Base-by-base conservation (phyloP, 495 filamentous ascomycete genomes). In the Aspergillus wentii region DNA sequence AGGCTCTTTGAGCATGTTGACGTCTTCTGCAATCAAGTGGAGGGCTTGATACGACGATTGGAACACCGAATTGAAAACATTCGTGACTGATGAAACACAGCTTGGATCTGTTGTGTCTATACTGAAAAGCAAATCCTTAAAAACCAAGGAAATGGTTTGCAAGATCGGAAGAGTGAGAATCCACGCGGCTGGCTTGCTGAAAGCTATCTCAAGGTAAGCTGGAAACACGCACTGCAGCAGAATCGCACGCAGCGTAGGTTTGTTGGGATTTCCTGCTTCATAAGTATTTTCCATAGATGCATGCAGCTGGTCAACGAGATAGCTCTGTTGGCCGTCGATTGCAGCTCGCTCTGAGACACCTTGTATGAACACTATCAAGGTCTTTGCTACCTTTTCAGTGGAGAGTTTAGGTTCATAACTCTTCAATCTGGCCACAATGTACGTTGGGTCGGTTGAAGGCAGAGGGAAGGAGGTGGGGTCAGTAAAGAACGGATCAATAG, bases 401-500 rank as follows among this genome's bases (percentile, higher is more conserved):
- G 59, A 55, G 7, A 86, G 62, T 43, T 75, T 80, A 4, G 78
- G 64, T 10, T 72, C 79, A 41, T 85, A 86, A 38, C 76, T 69
- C 46, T 76, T 79, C 36, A 86, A 60, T 40, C 71, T 70, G 7
- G 80, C 82, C 14, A 84, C 76, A 21, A 86, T 78, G 56, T 86
- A 86, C 1, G 67, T 74, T 3, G 83, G 83, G 44, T 87, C 83
- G 0, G 56, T 64, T 14, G 69, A 67, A 11, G 83, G 83, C 20
- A 85, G 59, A 5, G 83, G 83, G 54, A 87, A 87, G 0, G 73
- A 57, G 17, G 68, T 52, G 7, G 78, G 75, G 40, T 86, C 74
- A 2, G 75, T 85, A 62, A 87, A 87, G 67, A 82, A 87, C 3
- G 56, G 52, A 41, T 85, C 78, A 30, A 87, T 70, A 0, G 67